Base-by-base conservation (phyloP, 257 asterid species). In the Anisodus tanguticus region DNA sequence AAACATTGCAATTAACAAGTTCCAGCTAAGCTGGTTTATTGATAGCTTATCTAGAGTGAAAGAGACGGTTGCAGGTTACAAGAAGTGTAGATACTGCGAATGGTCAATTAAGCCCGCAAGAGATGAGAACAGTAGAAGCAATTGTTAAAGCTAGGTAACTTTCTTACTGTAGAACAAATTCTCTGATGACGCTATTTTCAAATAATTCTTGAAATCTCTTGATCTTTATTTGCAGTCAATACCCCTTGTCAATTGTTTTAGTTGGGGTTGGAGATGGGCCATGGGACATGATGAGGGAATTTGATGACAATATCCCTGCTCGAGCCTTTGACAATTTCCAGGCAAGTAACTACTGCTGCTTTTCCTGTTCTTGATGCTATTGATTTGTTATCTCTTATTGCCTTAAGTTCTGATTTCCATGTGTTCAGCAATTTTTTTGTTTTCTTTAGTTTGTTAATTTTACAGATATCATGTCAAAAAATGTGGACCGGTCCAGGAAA, bases 251-350 rank as follows among this genome's bases (percentile, higher is more conserved):
- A 49, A 95, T 95, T 85, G 58, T 95, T 79, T 88, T 95, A 86
- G 98, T 95, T 82, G 98, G 98, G 58, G 98, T 95, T 86, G 98
- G 98, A 49, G 98, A 93, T 82, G 98, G 98, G 69, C 98, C 98
- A 0, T 95, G 98, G 98, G 98, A 95, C 85, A 95, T 93, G 97
- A 95, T 95, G 98, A 92, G 84, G 88, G 98, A 95, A 84, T 95
- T 95, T 71, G 98, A 95, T 84, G 98, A 95, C 74, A 95, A 95
- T 80, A 95, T 95, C 82, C 98, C 98, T 82, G 91, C 98, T 88
- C 96, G 98, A 17, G 95, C 92, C 74, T 95, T 95, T 3, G 98
- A 95, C 86, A 95, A 95, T 91, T 95, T 95, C 88, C 98, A 95
- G 97, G 98, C 80, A 88, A 87, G 90, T 80, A 83, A 84, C 9